Percentiles rank a stretch among this genome's conserved stretches.
phyloP scores from a whole-genome alignment of 495 filamentous ascomycete species.

The Aspergillus ellipticus region DNA sequence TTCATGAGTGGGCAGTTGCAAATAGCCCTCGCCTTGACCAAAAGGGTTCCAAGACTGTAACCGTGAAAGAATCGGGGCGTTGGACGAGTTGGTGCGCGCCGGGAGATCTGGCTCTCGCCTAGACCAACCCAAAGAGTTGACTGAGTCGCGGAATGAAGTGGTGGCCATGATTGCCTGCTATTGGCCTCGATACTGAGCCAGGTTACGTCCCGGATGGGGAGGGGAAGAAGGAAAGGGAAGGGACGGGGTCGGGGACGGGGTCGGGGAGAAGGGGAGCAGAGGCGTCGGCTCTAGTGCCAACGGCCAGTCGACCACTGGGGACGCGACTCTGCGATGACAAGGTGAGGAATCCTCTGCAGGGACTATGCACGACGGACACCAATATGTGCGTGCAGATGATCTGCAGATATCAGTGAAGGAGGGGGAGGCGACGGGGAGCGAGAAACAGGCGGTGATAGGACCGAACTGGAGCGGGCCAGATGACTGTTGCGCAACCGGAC shows the following conservation, averaged over 20 bases:
- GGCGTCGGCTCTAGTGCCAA: conserved; percentile 18
- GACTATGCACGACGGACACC: conserved; percentile 46
- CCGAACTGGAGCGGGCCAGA: conserved; percentile 32
- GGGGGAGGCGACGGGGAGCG: conserved; percentile 14
- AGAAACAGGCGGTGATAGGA: conserved; percentile 18
- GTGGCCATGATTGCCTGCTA: conserved; percentile 67
- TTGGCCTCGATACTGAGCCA: conserved; percentile 6
- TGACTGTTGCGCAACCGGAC: conserved; percentile 35
- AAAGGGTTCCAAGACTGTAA: conserved; percentile 89
- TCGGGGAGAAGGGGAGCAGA: conserved; percentile 9
- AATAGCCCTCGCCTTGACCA: conserved; percentile 73
- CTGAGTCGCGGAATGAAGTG: conserved; percentile 82
- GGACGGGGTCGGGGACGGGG: not conserved
- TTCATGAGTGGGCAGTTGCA: conserved; percentile 85
- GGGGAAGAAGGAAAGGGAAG: not conserved
- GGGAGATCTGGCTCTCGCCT: conserved; percentile 78
- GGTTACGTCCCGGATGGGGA: not conserved
- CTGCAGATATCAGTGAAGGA: conserved; percentile 37
- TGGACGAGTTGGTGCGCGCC: conserved; percentile 66
- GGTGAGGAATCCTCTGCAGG: conserved; percentile 36
- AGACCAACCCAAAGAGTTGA: conserved; percentile 94
- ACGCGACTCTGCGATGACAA: conserved; percentile 21
- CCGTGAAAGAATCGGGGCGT: conserved; percentile 69
- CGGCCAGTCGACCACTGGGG: conserved; percentile 11
- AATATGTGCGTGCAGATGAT: conserved; percentile 56